These are phyloP conservation scores for Camellia granthamiana DNA, from an alignment of 148 eudicot genomes.

Conservation along the genomic window DNA sequence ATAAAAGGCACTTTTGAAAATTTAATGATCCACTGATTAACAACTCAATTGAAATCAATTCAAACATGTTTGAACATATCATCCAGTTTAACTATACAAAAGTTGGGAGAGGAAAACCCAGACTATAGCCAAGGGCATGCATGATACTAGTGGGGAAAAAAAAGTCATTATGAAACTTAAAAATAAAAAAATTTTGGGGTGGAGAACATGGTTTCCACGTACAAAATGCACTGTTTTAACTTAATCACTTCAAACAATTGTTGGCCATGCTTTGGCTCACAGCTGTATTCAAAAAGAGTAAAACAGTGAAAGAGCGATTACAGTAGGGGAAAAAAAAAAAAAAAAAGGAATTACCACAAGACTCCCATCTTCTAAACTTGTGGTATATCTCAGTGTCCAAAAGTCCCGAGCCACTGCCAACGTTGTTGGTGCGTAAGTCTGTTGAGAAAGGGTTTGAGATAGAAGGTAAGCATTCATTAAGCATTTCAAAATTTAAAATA, in stretches of 20 bases:
- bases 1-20: neutral
- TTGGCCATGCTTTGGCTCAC: neutral
- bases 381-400: conserved; percentile 63
- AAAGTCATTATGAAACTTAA: neutral
- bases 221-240: neutral
- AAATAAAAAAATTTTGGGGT: neutral
- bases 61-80: neutral
- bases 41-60: neutral
- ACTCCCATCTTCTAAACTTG: conserved; percentile 63
- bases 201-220: neutral
- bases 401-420: conserved; percentile 64
- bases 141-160: neutral
- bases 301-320: neutral
- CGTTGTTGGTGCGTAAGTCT: conserved; percentile 66
- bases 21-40: neutral
- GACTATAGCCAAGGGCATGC: neutral
- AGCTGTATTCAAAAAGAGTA: neutral
- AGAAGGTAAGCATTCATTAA: neutral
- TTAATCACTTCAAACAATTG: neutral
- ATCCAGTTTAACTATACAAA: conserved; percentile 1
- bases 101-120: neutral
- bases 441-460: conserved; percentile 2
- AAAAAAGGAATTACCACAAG: conserved; percentile 42
- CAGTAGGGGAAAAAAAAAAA: neutral
- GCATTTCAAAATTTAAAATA: neutral